Conservation (phyloP, 495 filamentous ascomycete species). For the Penicilliopsis zonata region DNA sequence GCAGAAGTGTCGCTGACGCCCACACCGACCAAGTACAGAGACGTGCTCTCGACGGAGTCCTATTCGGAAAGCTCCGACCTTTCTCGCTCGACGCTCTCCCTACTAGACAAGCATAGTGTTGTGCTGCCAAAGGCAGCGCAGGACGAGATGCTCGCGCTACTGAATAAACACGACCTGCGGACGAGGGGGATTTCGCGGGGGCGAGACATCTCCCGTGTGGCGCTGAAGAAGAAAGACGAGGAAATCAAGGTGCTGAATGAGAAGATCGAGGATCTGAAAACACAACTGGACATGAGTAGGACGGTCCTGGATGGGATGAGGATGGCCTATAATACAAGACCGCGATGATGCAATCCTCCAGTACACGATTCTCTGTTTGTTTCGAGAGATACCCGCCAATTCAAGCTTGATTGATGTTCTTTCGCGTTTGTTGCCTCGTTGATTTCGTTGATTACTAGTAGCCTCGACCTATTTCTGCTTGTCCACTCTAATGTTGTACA, state of each 20-base stretch:
- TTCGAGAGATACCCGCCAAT: neutral
- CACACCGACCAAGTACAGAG: slow-evolving; percentile 34
- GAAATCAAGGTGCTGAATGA: slow-evolving; percentile 43
- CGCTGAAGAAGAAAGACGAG: slow-evolving; percentile 49
- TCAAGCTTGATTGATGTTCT: slow-evolving; percentile 1
- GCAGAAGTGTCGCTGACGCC: slow-evolving; percentile 32
- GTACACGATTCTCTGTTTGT: neutral
- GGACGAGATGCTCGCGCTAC: slow-evolving; percentile 29
- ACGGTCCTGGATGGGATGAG: slow-evolving; percentile 23
- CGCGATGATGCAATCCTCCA: neutral
- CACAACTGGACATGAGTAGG: slow-evolving; percentile 29
- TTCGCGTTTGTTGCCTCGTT: neutral
- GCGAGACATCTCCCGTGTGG: slow-evolving; percentile 47
- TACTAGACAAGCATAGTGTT: slow-evolving; percentile 38
- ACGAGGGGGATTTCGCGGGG: slow-evolving; percentile 46
- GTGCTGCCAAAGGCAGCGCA: slow-evolving; percentile 25
- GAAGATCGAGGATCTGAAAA: slow-evolving; percentile 22
- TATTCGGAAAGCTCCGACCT: slow-evolving; percentile 32
- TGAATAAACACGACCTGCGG: slow-evolving; percentile 44
- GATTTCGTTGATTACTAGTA: too few relatives aligned
- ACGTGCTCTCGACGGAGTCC: slow-evolving; percentile 16
- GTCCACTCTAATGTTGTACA: too few relatives aligned
- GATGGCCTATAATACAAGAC: slow-evolving; percentile 2
- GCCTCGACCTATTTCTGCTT: too few relatives aligned
- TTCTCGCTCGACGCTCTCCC: slow-evolving; percentile 32